These are phyloP conservation scores for Capsicum baccatum DNA, from an alignment of 257 asterid genomes.

Conservation along the genomic window DNA sequence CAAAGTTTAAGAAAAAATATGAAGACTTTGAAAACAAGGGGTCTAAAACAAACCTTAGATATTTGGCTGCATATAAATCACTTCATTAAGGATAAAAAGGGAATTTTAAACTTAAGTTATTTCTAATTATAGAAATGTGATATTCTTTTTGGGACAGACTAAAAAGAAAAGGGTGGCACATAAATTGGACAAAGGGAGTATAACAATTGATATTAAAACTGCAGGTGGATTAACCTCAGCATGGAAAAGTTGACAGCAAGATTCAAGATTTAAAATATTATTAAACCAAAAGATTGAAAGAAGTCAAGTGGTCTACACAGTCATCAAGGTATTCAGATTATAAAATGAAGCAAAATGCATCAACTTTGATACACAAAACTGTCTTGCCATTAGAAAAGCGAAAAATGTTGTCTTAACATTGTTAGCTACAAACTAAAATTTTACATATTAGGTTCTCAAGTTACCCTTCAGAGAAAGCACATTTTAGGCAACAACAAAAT, in stretches of 20 bases:
- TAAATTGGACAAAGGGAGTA: background rate
- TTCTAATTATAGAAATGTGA: too few species aligned
- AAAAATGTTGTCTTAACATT: background rate
- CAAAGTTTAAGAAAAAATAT: too few species aligned
- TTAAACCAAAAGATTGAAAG: background rate
- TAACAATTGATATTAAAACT: background rate
- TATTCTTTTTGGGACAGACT: too few species aligned
- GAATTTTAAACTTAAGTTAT: too few species aligned
- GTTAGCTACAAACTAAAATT: background rate
- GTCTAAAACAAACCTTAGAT: too few species aligned
- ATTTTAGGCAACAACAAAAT: constrained; percentile 1
- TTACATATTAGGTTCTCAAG: background rate
- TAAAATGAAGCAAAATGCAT: background rate
- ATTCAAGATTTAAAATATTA: background rate
- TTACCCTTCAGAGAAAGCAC: constrained; percentile 10
- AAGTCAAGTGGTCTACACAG: background rate
- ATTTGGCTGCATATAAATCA: too few species aligned
- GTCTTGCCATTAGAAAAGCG: background rate
- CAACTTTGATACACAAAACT: background rate
- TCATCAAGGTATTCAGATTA: background rate
- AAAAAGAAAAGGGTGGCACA: too few species aligned
- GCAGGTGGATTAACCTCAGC: background rate
- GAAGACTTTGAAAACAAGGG: too few species aligned
- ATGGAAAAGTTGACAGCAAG: background rate
- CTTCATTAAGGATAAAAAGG: too few species aligned